Percentiles rank a stretch among this genome's conserved stretches.
These are phyloP conservation scores for Trichophyton schoenleinii DNA, from an alignment of 2,329 filamentous ascomycete genomes.

Conservation along the genomic window DNA sequence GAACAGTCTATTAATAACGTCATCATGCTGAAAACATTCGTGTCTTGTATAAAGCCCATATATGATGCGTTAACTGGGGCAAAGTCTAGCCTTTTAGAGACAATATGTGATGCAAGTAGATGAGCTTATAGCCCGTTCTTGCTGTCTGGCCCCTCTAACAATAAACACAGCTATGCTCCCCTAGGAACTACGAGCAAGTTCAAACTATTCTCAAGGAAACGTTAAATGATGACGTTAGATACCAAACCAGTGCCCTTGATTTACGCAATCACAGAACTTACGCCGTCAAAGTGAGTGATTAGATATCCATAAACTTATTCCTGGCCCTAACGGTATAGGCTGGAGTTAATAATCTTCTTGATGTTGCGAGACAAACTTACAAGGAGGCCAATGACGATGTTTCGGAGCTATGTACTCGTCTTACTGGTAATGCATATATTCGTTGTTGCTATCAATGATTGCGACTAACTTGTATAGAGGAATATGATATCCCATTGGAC, in stretches of 20 bases:
- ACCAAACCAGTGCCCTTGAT: slow-evolving; percentile 67
- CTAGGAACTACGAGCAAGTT: slow-evolving; percentile 48
- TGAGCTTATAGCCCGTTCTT: not conserved
- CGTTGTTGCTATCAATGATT: not conserved
- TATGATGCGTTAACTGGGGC: slow-evolving; percentile 55
- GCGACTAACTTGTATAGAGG: slow-evolving; percentile 32
- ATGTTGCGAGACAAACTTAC: slow-evolving; percentile 78
- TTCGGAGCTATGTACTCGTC: slow-evolving; percentile 53
- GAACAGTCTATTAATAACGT: slow-evolving; percentile 79
- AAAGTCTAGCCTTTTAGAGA: slow-evolving; percentile 50
- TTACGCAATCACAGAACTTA: slow-evolving; percentile 82
- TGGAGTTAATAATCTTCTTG: slow-evolving; percentile 71
- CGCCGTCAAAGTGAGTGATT: slow-evolving; percentile 55
- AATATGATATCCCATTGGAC: slow-evolving; percentile 48
- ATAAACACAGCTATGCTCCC: slow-evolving; percentile 45
- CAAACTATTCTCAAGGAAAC: slow-evolving; percentile 52
- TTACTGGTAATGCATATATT: slow-evolving; percentile 44
- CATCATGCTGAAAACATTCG: slow-evolving; percentile 73
- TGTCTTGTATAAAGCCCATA: slow-evolving; percentile 54
- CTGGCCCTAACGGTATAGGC: slow-evolving; percentile 37
- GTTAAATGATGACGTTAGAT: slow-evolving; percentile 71
- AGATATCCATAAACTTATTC: not conserved
- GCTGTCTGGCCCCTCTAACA: not conserved
- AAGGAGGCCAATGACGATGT: slow-evolving; percentile 77
- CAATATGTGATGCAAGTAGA: slow-evolving; percentile 47